Conservation (phyloP, 352 stramenopile species). For the Pythium plurisporium region DNA sequence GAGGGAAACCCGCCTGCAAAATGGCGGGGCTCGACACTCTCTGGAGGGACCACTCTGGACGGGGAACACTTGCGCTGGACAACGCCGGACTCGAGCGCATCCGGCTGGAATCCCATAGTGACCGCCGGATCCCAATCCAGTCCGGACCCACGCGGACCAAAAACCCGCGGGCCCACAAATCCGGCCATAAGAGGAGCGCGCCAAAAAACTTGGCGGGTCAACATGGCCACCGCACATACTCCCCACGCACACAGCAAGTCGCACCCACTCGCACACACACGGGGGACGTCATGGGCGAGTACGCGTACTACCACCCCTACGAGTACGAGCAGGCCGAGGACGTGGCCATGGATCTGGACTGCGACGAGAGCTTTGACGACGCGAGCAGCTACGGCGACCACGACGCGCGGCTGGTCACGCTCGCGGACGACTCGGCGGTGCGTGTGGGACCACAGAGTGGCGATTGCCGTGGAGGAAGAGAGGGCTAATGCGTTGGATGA, state of each 20-base stretch:
- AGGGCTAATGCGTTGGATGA: neutral
- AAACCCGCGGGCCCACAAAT: slow-evolving; percentile 19
- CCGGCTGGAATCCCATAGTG: neutral
- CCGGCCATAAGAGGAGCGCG: slow-evolving; percentile 21
- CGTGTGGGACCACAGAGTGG: too few relatives aligned
- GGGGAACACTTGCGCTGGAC: slow-evolving; percentile 3
- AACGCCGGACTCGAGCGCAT: slow-evolving; percentile 8
- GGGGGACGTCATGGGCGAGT: slow-evolving; percentile 14
- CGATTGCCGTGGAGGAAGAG: neutral
- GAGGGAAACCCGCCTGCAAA: slow-evolving; percentile 5
- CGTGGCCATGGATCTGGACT: slow-evolving; percentile 45
- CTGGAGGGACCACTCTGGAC: neutral
- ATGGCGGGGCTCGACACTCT: slow-evolving; percentile 23
- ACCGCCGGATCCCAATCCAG: slow-evolving; percentile 5
- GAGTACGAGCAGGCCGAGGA: slow-evolving; percentile 16
- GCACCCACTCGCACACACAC: neutral
- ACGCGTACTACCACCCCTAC: slow-evolving; percentile 45
- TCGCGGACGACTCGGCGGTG: slow-evolving; percentile 28
- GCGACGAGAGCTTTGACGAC: slow-evolving; percentile 80
- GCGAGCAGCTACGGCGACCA: slow-evolving; percentile 35
- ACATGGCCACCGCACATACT: too few relatives aligned
- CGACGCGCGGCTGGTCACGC: slow-evolving; percentile 26
- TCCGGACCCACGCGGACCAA: slow-evolving; percentile 2
- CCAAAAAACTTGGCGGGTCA: slow-evolving; percentile 24
- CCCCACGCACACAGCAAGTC: neutral